Evolutionary conservation across 805 yeast species (phyloP).

Genomic region (Schwanniomyces vanrijiae): DNA sequence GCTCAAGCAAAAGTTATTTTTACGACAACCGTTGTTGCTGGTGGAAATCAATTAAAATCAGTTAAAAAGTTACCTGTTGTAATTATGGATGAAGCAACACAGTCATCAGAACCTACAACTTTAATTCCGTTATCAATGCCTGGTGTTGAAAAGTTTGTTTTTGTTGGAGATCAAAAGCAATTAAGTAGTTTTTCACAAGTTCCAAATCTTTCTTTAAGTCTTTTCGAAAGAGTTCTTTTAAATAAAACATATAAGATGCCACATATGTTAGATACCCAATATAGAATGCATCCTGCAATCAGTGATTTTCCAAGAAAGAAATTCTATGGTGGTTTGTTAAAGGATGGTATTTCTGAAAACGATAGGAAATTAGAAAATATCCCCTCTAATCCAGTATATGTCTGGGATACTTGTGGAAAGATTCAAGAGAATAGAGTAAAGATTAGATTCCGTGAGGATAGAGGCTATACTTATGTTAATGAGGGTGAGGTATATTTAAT

Average conservation of each 20-base stretch:
- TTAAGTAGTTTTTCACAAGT: constrained; percentile 70
- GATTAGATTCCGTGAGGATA: constrained; percentile 46
- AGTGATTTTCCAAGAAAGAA: constrained; percentile 56
- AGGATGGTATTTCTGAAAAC: constrained; percentile 58
- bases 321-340: constrained; percentile 50
- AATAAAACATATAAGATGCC: constrained; percentile 63
- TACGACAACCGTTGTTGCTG: constrained; percentile 73
- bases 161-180: constrained; percentile 78
- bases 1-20: constrained; percentile 69
- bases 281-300: constrained; percentile 66
- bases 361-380: constrained; percentile 50
- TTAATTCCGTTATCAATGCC: constrained; percentile 70
- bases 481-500: constrained; percentile 51
- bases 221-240: constrained; percentile 64
- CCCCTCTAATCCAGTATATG: constrained; percentile 51
- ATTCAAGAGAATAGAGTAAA: constrained; percentile 49
- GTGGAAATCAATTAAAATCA: constrained; percentile 61
- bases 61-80: constrained; percentile 60
- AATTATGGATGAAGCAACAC: constrained; percentile 79
- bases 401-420: constrained; percentile 57
- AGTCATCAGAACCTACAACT: constrained; percentile 71
- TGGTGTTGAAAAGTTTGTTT: constrained; percentile 64
- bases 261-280: constrained; percentile 68
- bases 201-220: constrained; percentile 62
- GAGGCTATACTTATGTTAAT: constrained; percentile 62